Evolutionary conservation across 208 protist genomes (phyloP).

Genomic region (Blechomonas ayalai): DNA sequence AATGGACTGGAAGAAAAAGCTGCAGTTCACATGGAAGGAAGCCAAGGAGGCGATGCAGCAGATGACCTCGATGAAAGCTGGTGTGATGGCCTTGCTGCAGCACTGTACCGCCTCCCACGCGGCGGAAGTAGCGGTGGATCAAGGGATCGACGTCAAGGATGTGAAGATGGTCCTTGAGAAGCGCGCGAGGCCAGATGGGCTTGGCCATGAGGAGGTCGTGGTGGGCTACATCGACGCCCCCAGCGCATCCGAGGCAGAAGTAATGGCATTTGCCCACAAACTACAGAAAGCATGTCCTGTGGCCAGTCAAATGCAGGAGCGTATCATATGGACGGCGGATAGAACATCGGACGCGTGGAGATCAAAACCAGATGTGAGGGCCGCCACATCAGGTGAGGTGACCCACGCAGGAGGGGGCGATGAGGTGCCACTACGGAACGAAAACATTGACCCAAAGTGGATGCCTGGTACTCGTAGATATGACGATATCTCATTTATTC

Average conservation of each 20-base stretch:
- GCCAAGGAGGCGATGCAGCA: conserved; percentile 21
- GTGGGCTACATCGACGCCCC: conserved; percentile 86
- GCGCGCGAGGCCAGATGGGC: conserved; percentile 9
- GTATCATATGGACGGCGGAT: conserved; percentile 26
- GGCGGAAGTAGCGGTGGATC: conserved; percentile 74
- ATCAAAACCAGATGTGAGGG: no score
- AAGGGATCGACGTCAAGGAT: conserved; percentile 75
- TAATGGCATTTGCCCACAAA: conserved; percentile 65
- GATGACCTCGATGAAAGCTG: conserved; percentile 49
- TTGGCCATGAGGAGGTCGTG: conserved; percentile 49
- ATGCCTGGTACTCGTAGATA: no score
- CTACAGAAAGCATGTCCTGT: conserved; percentile 70
- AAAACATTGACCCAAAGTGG: no score
- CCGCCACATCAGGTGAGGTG: no score
- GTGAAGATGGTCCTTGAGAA: conserved; percentile 74
- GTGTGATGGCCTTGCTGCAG: conserved; percentile 68
- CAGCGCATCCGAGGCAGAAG: conserved; percentile 45
- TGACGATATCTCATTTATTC: no score
- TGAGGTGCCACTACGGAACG: no score
- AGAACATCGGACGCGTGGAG: no score
- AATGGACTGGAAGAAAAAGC: not conserved
- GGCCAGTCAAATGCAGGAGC: conserved; percentile 42
- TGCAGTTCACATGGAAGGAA: conserved; percentile 18
- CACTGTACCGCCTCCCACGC: conserved; percentile 82
- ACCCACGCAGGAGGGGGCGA: no score